A percentile compares a stretch with the other conserved stretches of the same genome.
Conservation (phyloP, 441 rosid genomes). For the Geranium incanum region DNA sequence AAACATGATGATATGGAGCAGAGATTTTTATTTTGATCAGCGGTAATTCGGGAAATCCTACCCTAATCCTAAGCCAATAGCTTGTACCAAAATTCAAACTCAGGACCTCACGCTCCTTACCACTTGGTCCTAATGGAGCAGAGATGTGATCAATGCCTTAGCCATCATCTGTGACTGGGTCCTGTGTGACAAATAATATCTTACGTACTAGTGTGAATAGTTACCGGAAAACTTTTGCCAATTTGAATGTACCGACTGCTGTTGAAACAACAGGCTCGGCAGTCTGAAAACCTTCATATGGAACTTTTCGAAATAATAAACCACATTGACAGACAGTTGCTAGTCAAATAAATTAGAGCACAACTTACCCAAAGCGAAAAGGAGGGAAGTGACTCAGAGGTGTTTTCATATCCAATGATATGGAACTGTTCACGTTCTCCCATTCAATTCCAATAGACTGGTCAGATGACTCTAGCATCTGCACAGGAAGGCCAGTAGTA, state of each 20-base stretch:
- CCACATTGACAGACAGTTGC: constrained; percentile 1
- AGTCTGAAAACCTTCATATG: constrained; percentile 1
- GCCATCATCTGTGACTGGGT: neutral
- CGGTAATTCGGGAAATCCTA: no score
- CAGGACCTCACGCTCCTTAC: no score
- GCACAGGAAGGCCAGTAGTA: constrained; percentile 41
- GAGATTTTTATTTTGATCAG: no score
- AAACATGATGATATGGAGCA: neutral
- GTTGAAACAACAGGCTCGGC: constrained; percentile 6
- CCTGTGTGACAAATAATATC: neutral
- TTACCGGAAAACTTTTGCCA: neutral
- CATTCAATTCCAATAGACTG: constrained; percentile 59
- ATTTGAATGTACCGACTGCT: neutral
- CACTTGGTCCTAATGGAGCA: neutral
- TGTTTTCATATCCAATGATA: constrained; percentile 83
- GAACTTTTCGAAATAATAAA: constrained; percentile 1
- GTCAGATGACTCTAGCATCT: constrained; percentile 59
- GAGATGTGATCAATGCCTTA: neutral
- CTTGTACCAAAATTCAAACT: no score
- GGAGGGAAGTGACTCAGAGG: constrained; percentile 96
- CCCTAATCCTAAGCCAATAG: no score
- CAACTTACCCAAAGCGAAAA: constrained; percentile 84
- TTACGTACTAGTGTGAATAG: neutral
- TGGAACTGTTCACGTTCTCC: constrained; percentile 61
- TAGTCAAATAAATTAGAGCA: constrained; percentile 12